A percentile compares a stretch with the other conserved stretches of the same genome.
These are phyloP conservation scores for Metschnikowia drakensbergensis DNA, from an alignment of 805 yeast genomes.

Conservation along the genomic window DNA sequence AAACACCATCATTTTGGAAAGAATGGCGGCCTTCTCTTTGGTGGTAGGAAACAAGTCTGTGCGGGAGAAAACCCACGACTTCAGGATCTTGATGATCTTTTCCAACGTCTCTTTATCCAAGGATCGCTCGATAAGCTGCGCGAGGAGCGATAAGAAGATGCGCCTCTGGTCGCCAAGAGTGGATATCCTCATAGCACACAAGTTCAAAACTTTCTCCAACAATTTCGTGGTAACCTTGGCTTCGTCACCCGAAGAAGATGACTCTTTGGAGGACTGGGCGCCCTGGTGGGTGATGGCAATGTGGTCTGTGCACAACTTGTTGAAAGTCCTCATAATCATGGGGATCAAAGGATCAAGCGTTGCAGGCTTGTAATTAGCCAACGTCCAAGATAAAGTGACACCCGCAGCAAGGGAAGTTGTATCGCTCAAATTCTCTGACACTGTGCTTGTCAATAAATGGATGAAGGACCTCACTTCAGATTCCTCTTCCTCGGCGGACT, in stretches of 20 bases:
- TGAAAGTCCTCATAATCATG: constrained; percentile 77
- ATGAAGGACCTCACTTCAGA: constrained; percentile 64
- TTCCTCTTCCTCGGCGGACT: constrained; percentile 48
- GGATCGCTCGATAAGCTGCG: constrained; percentile 87
- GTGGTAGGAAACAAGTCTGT: constrained; percentile 86
- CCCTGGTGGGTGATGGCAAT: constrained; percentile 57
- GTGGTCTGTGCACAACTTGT: constrained; percentile 86
- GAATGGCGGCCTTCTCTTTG: constrained; percentile 92
- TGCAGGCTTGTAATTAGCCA: constrained; percentile 70
- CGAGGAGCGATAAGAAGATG: constrained; percentile 77
- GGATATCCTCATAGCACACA: constrained; percentile 77
- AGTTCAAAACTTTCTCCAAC: constrained; percentile 69
- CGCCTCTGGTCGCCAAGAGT: constrained; percentile 92
- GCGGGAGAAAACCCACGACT: constrained; percentile 85
- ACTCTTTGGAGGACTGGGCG: constrained; percentile 27
- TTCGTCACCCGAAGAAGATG: constrained; percentile 55
- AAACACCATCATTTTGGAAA: constrained; percentile 89
- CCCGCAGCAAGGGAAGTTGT: constrained; percentile 84
- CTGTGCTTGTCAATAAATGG: constrained; percentile 56
- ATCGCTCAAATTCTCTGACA: constrained; percentile 73
- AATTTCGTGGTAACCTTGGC: constrained; percentile 75
- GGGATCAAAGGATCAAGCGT: constrained; percentile 74
- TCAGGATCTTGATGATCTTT: constrained; percentile 72
- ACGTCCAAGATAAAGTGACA: constrained; percentile 76
- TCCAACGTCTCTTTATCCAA: constrained; percentile 69